Conservation (phyloP, 257 asterid genomes). For the Mitragyna speciosa region DNA sequence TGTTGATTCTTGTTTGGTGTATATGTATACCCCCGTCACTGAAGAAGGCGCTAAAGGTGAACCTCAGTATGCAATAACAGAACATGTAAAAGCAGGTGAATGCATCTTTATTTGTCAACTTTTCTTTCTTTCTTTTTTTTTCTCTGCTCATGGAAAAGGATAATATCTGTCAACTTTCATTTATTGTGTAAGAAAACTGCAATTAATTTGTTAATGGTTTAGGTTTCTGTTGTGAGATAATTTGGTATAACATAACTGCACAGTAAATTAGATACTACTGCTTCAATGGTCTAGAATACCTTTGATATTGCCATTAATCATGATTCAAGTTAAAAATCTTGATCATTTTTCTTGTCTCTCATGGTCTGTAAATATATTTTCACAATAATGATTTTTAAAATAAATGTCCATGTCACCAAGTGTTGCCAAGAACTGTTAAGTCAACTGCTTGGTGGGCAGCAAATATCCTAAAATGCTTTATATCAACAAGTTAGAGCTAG, state of each 20-base stretch:
- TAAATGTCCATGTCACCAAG: too few relatives aligned
- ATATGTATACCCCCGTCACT: constrained; percentile 95
- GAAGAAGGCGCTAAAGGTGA: constrained; percentile 97
- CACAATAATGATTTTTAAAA: too few relatives aligned
- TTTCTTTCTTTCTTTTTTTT: not conserved
- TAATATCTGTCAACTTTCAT: not conserved
- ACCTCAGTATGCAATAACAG: constrained; percentile 94
- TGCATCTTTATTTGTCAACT: not conserved
- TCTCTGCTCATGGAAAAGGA: not conserved
- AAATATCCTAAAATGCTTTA: not conserved
- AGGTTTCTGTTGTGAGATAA: not conserved
- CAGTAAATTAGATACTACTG: not conserved
- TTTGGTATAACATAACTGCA: not conserved
- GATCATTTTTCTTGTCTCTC: too few relatives aligned
- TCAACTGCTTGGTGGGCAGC: not conserved
- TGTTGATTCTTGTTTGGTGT: constrained; percentile 82
- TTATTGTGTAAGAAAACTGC: not conserved
- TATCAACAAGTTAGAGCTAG: not conserved
- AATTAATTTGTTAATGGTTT: not conserved
- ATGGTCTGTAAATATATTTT: too few relatives aligned
- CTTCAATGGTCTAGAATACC: not conserved
- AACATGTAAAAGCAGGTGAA: constrained; percentile 87
- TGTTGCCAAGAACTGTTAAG: not conserved
- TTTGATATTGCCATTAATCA: not conserved
- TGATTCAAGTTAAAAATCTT: not conserved